Conservation (phyloP, 2,329 filamentous ascomycete species). For the Stagonosporopsis tanaceti region DNA sequence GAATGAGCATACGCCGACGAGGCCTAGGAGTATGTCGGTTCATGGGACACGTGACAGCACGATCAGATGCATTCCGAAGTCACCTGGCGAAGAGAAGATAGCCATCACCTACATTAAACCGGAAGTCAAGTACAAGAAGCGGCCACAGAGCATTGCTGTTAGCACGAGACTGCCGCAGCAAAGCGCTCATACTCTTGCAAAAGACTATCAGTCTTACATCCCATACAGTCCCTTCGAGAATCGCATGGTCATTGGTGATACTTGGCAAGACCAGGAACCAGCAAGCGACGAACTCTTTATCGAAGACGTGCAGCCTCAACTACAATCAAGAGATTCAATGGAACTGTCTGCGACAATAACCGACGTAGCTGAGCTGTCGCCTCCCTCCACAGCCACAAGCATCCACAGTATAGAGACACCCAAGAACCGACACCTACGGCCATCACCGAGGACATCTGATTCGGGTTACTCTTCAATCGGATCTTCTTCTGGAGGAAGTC, state of each 20-base stretch:
- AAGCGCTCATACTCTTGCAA: conserved; percentile 13
- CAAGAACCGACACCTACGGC: conserved; percentile 22
- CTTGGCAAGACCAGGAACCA: conserved; percentile 14
- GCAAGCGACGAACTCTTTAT: conserved; percentile 11
- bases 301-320: neutral
- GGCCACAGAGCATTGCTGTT: conserved; percentile 28
- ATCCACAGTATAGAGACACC: conserved; percentile 10
- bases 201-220: conserved; percentile 18
- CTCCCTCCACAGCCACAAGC: conserved; percentile 20
- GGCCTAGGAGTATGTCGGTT: conserved; percentile 42
- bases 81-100: conserved; percentile 17
- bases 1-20: conserved; percentile 27
- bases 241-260: conserved; percentile 9
- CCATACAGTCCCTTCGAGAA: conserved; percentile 21
- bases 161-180: conserved; percentile 16
- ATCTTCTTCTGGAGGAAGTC: conserved; percentile 4
- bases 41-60: conserved; percentile 7
- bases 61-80: neutral
- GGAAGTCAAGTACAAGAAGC: conserved; percentile 21
- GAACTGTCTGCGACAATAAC: conserved; percentile 17
- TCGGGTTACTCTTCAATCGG: conserved; percentile 51
- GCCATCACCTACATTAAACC: conserved; percentile 17
- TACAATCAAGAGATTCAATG: conserved; percentile 5
- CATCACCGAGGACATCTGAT: conserved; percentile 43
- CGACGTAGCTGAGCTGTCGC: conserved; percentile 14